These are phyloP conservation scores for Tardiomyces blankii DNA, from an alignment of 1,139 yeast species.

Conservation along the genomic window DNA sequence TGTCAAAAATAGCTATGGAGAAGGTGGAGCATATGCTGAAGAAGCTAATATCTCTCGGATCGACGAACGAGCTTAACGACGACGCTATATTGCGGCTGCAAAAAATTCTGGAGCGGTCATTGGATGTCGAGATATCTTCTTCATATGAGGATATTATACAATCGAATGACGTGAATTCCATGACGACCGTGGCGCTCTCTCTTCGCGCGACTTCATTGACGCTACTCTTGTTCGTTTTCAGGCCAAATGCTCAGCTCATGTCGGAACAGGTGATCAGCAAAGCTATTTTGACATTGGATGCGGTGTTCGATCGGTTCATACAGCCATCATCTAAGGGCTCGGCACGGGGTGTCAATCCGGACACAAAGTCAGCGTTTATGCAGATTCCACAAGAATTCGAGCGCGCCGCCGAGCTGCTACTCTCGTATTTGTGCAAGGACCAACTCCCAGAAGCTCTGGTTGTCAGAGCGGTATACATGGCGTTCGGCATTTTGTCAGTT, in stretches of 20 bases:
- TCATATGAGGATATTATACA: neutral
- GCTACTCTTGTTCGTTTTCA: neutral
- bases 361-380: slow-evolving; percentile 38
- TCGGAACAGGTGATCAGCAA: neutral
- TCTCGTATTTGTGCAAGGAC: neutral
- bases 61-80: neutral
- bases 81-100: neutral
- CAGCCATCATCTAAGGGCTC: neutral
- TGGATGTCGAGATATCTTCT: neutral
- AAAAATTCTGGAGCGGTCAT: neutral
- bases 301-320: neutral
- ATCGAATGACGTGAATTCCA: neutral
- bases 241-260: neutral
- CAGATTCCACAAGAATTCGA: slow-evolving; percentile 50
- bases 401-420: slow-evolving; percentile 40
- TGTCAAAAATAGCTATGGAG: neutral
- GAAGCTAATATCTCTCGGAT: neutral
- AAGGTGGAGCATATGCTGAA: neutral
- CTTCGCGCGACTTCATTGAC: neutral
- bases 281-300: neutral
- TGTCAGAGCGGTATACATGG: neutral
- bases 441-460: neutral
- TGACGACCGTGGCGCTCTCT: neutral
- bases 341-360: neutral
- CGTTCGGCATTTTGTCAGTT: neutral